Evolutionary conservation across 306 rosid genomes (phyloP).

Genomic region (Cicer bijugum): DNA sequence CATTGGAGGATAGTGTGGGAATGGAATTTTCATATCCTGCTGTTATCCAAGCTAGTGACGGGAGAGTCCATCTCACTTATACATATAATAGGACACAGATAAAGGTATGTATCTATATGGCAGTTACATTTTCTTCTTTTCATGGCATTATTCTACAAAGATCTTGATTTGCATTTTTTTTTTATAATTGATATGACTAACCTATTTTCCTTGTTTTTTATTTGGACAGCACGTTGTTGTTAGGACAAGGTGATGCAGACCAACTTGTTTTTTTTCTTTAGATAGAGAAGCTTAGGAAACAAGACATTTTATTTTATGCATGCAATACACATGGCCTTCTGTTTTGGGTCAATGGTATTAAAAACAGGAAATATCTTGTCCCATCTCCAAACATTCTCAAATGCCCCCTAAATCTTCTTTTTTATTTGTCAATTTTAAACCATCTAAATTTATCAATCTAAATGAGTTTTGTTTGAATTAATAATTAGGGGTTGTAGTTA

Average conservation of each 20-base stretch:
- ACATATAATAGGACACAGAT: constrained; percentile 85
- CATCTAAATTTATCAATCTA: no score
- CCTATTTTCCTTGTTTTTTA: constrained; percentile 32
- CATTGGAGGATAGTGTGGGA: constrained; percentile 70
- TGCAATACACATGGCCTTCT: background rate
- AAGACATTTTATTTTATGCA: constrained; percentile 4
- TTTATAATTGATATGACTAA: constrained; percentile 34
- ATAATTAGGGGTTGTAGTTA: no score
- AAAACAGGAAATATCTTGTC: no score
- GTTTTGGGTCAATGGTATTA: no score
- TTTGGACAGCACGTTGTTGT: constrained; percentile 80
- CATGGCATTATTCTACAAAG: constrained; percentile 22
- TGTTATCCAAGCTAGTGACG: constrained; percentile 86
- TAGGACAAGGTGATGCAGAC: constrained; percentile 54
- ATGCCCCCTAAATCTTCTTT: no score
- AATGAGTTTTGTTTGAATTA: no score
- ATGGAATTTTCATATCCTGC: constrained; percentile 98
- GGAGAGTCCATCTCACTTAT: constrained; percentile 77
- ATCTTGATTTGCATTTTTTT: constrained; percentile 32
- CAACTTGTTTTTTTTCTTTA: background rate
- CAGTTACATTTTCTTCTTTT: constrained; percentile 28
- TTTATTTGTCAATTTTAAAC: no score
- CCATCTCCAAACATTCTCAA: no score
- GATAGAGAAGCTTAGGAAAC: constrained; percentile 17
- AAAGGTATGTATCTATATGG: constrained; percentile 73